Base-by-base conservation (phyloP, 1,284 basidiomycete species). In the Austroboletus olivaceoglutinosus region DNA sequence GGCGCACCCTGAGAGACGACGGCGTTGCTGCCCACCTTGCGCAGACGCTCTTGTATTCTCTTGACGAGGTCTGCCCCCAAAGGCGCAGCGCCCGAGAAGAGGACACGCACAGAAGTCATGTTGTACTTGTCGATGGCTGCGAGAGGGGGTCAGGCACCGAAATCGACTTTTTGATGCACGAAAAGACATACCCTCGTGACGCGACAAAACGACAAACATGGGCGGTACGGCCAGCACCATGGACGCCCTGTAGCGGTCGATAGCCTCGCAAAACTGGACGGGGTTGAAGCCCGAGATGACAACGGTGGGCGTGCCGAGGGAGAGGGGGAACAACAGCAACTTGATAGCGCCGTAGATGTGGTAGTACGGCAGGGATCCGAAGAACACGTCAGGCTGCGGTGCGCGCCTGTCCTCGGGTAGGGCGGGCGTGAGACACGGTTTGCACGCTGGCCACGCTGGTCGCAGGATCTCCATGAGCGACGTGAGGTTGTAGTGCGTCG, bases 81-180 rank as follows among this genome's bases (percentile, higher is more conserved):
- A 1, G 93, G 92, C 2, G 94, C 94, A 0, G 92, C 94, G 6
- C 91, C 93, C 2, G 83, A 89, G 57, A 85, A 76, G 43, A 93
- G 60, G 7, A 79, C 69, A 22, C 74, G 69, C 13, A 96, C 64
- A 2, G 79, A 78, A 5, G 75, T 79, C 45, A 94, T 55, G 60
- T 93, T 78, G 66, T 87, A 87, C 65, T 87, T 78, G 42, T 82
- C 77, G 2, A 89, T 76, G n/a, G 80, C 83, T 75, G 70, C 67
- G 41, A 0, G 13, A 21, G 10, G 4, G 9, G 27, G 12, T 54
- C 18, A 52, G 39, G 15, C 4, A 21, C 29, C 27, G n/a, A 43
- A 18, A 23, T 23, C 10, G 4, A 10, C 25, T 25, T 7, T 6
- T 33, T 5, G 16, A 16, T 33, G 16, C 16, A 22, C 10, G 21